These are phyloP conservation scores for Cyclocybe cylindracea DNA, from an alignment of 768 basidiomycete genomes.

Conservation along the genomic window DNA sequence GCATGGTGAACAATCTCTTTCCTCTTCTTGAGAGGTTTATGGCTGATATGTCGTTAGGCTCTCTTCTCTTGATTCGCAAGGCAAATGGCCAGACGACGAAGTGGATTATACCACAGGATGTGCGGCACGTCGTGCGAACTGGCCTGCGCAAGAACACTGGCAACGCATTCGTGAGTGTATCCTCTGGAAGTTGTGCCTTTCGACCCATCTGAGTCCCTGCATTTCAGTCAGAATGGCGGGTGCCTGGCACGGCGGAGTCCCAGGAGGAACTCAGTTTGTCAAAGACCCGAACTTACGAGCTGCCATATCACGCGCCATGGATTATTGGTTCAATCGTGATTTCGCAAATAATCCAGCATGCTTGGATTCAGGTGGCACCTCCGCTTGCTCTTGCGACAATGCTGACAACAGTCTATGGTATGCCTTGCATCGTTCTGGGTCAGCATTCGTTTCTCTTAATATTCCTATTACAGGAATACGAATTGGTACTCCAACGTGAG, in stretches of 20 bases:
- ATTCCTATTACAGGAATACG: slow-evolving; percentile 46
- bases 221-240: slow-evolving; percentile 51
- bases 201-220: not conserved
- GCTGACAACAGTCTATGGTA: slow-evolving; percentile 44
- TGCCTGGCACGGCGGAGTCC: slow-evolving; percentile 56
- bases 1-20: slow-evolving; percentile 30
- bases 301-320: slow-evolving; percentile 53
- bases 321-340: slow-evolving; percentile 65
- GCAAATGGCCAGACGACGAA: slow-evolving; percentile 55
- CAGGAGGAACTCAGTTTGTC: slow-evolving; percentile 40
- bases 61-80: slow-evolving; percentile 44
- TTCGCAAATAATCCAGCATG: slow-evolving; percentile 50
- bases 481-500: slow-evolving; percentile 67
- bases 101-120: slow-evolving; percentile 71
- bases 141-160: slow-evolving; percentile 69
- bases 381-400: slow-evolving; percentile 56
- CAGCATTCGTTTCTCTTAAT: slow-evolving; percentile 6
- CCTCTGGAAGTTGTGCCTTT: not conserved
- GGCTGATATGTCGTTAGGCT: slow-evolving; percentile 34
- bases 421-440: slow-evolving; percentile 1
- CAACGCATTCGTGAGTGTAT: slow-evolving; percentile 43
- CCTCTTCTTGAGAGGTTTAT: not conserved
- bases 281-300: slow-evolving; percentile 38
- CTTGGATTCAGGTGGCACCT: slow-evolving; percentile 53
- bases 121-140: slow-evolving; percentile 61